Evolutionary conservation across 2,329 filamentous ascomycete species (phyloP), one percentile per base, ranked within the genome.

Genomic region (Aspergillus brunneoviolaceus): DNA sequence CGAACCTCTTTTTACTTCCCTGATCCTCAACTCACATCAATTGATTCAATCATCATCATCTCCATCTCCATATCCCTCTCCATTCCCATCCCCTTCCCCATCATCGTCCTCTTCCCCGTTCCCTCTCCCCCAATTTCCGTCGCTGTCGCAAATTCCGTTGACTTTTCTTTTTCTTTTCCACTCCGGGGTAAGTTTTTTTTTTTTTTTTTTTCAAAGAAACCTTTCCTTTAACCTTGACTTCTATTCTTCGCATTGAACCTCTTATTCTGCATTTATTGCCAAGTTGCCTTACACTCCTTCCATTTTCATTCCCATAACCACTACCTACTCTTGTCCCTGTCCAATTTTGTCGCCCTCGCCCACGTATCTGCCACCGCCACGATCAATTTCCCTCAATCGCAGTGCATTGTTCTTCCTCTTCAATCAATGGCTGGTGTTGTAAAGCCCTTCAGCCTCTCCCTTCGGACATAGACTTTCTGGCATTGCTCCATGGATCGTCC

Each of bases 1-100:
- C 61, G 56, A 63, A 63, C 65, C 64, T 60, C 62, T 57, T 60
- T 63, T 60, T 55, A 57, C 51, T 56, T 58, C 56, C 48, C 56
- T 60, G 49, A 49, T 60, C 55, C 52, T 58, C 33, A 35, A 35
- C 33, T 35, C 48, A 42, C 48, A 49, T 39, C 54, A 50, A 51
- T 51, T 23, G 14, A 16, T 51, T 33, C 23, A 51, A 45, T 45
- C 39, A 45, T 45, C 39, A 45, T 51, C 33, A 11, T 35, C 11
- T 56, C 27, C 49, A 52, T 57, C 29, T 53, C 33, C 10, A 35
- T 50, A n/a, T 33, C 48, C 39, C 19, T 42, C 39, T 39, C 35
- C 35, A 14, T 16, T 16, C n/a, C 35, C 12, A 16, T 42, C 35
- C 2, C 35, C 14, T 4, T 23, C 23, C 4, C 14, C 33, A 16